phyloP scores from a whole-genome alignment of 2,329 filamentous ascomycete genomes.

The Pochonia chlamydosporia region DNA sequence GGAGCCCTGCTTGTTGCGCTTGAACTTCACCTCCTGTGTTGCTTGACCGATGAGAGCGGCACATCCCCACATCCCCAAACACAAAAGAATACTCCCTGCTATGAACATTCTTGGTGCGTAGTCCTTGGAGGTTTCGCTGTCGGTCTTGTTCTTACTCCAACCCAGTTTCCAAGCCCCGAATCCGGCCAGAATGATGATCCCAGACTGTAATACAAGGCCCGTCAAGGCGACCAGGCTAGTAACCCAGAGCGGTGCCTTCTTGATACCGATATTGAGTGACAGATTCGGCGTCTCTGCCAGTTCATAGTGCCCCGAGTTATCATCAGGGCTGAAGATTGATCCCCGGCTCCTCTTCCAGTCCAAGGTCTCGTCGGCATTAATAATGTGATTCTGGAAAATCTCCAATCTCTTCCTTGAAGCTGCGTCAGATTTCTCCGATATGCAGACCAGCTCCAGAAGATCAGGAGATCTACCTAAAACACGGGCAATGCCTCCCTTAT shows the following conservation, averaged over 20 bases:
- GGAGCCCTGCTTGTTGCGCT: no score
- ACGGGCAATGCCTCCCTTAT: no score
- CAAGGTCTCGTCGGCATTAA: background rate
- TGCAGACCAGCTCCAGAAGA: no score
- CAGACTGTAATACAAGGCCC: slow-evolving; percentile 11
- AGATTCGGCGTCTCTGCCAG: slow-evolving; percentile 11
- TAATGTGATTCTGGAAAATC: background rate
- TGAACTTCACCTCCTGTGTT: slow-evolving; percentile 13
- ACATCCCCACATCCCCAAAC: slow-evolving; percentile 15
- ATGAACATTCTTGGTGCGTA: slow-evolving; percentile 16
- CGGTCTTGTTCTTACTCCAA: slow-evolving; percentile 8
- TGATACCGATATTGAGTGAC: slow-evolving; percentile 12
- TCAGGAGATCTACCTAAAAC: no score
- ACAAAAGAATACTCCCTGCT: slow-evolving; percentile 13
- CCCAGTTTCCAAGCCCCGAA: slow-evolving; percentile 11
- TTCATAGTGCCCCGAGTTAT: background rate
- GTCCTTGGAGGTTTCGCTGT: background rate
- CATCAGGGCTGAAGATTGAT: no score
- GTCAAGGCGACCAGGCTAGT: slow-evolving; percentile 8
- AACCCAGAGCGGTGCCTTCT: slow-evolving; percentile 6
- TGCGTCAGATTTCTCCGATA: no score
- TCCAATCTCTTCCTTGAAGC: background rate
- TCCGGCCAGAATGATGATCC: slow-evolving; percentile 12
- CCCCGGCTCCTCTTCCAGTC: background rate
- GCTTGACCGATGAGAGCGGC: slow-evolving; percentile 15